Evolutionary conservation across 1,139 yeast species (phyloP).

Genomic region (Candida sp.): DNA sequence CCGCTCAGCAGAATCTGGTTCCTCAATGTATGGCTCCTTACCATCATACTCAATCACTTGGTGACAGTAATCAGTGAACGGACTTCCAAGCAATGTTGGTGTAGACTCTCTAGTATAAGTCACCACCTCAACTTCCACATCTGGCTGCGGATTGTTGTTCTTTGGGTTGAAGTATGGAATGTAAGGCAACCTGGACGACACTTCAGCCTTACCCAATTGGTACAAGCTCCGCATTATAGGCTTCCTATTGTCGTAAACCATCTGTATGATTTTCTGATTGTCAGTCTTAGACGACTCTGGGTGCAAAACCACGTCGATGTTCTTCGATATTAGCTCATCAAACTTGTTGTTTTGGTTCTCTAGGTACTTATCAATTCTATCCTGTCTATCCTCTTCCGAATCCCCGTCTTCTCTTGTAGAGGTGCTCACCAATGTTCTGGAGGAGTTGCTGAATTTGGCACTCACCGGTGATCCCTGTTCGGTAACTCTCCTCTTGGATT

Average conservation of each 20-base stretch:
- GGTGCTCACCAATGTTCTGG: not conserved
- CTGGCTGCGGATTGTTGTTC: slow-evolving; percentile 5
- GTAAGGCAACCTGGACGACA: slow-evolving; percentile 12
- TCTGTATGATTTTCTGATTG: slow-evolving; percentile 8
- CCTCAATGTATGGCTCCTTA: slow-evolving; percentile 1
- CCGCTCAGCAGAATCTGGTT: slow-evolving; percentile 5
- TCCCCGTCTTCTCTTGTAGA: not conserved
- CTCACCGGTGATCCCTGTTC: not conserved
- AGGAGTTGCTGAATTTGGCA: not conserved
- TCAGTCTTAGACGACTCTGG: slow-evolving; percentile 16
- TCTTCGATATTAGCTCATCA: slow-evolving; percentile 38
- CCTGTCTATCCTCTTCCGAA: slow-evolving; percentile 4
- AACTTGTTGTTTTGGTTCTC: slow-evolving; percentile 44
- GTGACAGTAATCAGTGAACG: slow-evolving; percentile 1
- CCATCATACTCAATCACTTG: not conserved
- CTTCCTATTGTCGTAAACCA: slow-evolving; percentile 12
- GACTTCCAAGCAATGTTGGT: slow-evolving; percentile 7
- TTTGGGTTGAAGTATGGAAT: slow-evolving; percentile 13
- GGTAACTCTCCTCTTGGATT: not conserved
- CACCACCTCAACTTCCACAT: slow-evolving; percentile 5
- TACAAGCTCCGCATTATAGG: slow-evolving; percentile 11
- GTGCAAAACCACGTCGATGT: slow-evolving; percentile 29
- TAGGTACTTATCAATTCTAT: slow-evolving; percentile 28
- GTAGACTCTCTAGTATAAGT: not conserved
- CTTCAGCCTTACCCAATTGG: slow-evolving; percentile 12